phyloP scores from a whole-genome alignment of 2,329 filamentous ascomycete genomes.

The Cercospora sp. region DNA sequence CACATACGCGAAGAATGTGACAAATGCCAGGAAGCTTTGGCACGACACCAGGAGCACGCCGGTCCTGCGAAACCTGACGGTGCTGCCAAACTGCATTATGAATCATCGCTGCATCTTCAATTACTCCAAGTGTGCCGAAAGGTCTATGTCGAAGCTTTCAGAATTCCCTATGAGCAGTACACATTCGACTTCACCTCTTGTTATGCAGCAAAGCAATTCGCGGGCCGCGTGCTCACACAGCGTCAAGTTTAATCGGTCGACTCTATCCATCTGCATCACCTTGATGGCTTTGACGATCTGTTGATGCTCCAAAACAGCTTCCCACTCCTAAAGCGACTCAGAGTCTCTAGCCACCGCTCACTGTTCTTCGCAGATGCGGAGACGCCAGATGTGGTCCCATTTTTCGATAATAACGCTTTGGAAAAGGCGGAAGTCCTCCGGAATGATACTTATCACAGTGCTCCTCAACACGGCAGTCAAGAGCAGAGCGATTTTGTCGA shows the following conservation, averaged over 20 bases:
- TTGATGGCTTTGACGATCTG: not conserved
- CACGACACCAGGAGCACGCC: not conserved
- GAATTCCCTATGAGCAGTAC: not conserved
- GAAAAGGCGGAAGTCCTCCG: not conserved
- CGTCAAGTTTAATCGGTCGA: not conserved
- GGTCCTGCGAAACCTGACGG: not conserved
- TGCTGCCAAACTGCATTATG: not conserved
- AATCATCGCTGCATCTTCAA: not conserved
- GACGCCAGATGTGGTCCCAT: not conserved
- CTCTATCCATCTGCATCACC: not conserved
- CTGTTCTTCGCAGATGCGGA: not conserved
- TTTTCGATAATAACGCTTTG: not conserved
- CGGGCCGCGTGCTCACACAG: not conserved
- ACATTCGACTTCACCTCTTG: not conserved
- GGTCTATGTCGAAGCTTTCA: not conserved
- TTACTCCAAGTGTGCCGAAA: not conserved
- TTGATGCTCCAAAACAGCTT: not conserved
- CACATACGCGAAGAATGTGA: not conserved
- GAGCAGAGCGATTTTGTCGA: not conserved
- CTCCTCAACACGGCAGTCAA: not conserved
- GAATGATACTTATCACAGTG: not conserved
- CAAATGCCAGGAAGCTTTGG: not conserved
- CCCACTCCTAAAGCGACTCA: not conserved
- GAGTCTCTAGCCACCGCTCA: not conserved
- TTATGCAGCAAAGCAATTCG: not conserved